Evolutionary conservation across 2,329 filamentous ascomycete genomes (phyloP), one percentile per base, ranked within the genome.

Genomic region (Periglandula ipomoeae): DNA sequence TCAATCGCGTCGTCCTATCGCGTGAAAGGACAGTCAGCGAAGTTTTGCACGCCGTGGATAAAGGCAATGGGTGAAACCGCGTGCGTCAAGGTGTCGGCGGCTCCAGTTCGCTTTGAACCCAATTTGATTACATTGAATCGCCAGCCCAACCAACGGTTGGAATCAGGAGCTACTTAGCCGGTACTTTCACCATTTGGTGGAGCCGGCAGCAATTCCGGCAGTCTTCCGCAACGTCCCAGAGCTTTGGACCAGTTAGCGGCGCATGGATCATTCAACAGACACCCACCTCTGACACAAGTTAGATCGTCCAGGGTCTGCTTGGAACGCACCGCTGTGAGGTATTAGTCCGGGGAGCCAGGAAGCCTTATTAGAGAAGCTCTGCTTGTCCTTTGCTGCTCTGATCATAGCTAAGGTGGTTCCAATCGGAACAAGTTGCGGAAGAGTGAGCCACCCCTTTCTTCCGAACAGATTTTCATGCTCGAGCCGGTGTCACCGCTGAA

Each of bases 121-220:
- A 34, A 34, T n/a, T 34, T 34, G 30, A 34, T 34, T n/a, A 34
- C 19, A 15, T 38, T 17, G 35, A 39, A 17, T 39, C 35, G 20
- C 4, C 35, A 39, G 11, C 19, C 19, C 37, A 22, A 20, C 17
- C 35, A 3, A 8, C 1, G 4, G 19, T 5, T n/a, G 30, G 19
- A 27, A 37, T n/a, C 19, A 13, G n/a, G 19, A n/a, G 11, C 19
- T 7, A 23, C 39, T 26, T 37, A 20, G 39, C 17, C 22, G 15
- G 23, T 42, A 41, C 19, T 22, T 35, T 11, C 6, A 37, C 27
- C n/a, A 35, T 48, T 51, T 48, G 56, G 58, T 60, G 61, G 61
- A 58, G 58, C 59, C 55, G 58, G 60, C 53, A 56, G 53, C 53
- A 51, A 53, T 58, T 59, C 59, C 60, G 60, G 62, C 55, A 59